phyloP scores from a whole-genome alignment of 2,329 filamentous ascomycete genomes.

The Cercospora zeae-maydis region DNA sequence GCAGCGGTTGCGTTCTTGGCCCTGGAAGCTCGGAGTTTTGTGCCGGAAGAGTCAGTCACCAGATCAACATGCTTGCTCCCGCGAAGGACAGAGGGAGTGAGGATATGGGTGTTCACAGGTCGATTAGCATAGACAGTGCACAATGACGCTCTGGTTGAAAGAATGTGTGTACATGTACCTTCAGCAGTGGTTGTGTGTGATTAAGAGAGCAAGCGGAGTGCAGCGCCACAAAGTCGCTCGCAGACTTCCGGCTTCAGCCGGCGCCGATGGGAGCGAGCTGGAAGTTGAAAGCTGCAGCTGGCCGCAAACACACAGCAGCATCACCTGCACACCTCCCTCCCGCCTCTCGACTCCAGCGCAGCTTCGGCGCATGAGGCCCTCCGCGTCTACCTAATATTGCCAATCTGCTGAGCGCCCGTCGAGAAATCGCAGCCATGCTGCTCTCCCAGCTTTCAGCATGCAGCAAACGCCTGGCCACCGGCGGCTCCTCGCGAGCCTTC shows the following conservation, averaged over 20 bases:
- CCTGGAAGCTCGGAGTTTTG: not conserved
- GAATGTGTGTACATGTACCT: not conserved
- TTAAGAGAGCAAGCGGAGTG: not conserved
- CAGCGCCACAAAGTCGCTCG: not conserved
- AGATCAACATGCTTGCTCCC: not conserved
- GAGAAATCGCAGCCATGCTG: constrained; percentile 56
- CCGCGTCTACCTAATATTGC: not conserved
- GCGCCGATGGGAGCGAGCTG: not conserved
- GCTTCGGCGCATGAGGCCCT: constrained; percentile 1
- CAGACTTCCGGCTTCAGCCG: not conserved
- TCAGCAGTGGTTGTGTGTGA: not conserved
- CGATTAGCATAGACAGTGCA: not conserved
- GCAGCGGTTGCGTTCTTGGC: not conserved
- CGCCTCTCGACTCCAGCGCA: constrained; percentile 1
- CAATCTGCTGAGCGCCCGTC: constrained; percentile 11
- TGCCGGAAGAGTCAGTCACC: not conserved
- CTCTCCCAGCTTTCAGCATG: constrained; percentile 64
- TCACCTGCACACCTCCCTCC: constrained; percentile 1
- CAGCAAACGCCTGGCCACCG: constrained; percentile 60
- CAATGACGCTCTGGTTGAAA: too few species aligned
- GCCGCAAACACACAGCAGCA: not conserved
- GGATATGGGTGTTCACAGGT: not conserved
- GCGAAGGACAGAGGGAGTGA: not conserved
- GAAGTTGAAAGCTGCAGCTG: constrained; percentile 2
- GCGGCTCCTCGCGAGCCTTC: constrained; percentile 49